phyloP scores from a whole-genome alignment of 2,329 filamentous ascomycete species.

The Chalaropsis ovoidea region DNA sequence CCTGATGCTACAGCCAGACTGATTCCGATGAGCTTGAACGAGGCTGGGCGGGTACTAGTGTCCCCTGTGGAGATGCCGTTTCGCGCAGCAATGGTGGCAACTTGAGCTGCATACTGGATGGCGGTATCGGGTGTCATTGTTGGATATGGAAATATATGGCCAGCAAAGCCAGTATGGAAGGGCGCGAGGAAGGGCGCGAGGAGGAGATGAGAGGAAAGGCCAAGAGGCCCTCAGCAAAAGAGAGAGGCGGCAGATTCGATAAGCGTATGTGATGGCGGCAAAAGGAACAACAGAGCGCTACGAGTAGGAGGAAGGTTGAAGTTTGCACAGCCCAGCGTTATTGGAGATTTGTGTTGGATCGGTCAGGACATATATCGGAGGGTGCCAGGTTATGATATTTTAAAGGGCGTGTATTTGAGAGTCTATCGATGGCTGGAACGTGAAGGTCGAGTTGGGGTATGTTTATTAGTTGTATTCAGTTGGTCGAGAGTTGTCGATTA shows the following conservation, averaged over 20 bases:
- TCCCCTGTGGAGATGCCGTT: conserved; percentile 32
- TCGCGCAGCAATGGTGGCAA: conserved; percentile 30
- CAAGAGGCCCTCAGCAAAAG: conserved; percentile 4
- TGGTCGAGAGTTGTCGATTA: no score
- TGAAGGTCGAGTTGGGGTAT: no score
- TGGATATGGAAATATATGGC: no score
- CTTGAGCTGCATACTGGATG: conserved; percentile 17
- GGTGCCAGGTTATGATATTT: no score
- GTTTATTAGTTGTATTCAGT: no score
- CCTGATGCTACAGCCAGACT: conserved; percentile 77
- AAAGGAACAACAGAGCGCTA: not conserved
- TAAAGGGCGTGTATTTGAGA: no score
- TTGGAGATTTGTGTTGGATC: no score
- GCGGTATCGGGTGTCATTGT: conserved; percentile 17
- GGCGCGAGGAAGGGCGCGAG: not conserved
- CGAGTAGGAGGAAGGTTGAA: not conserved
- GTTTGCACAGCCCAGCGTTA: not conserved
- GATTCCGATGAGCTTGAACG: conserved; percentile 81
- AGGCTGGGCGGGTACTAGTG: conserved; percentile 36
- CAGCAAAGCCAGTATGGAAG: not conserved
- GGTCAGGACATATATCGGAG: no score
- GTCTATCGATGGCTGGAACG: no score
- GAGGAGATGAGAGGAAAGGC: not conserved
- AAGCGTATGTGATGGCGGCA: not conserved
- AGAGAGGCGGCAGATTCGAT: not conserved